Percentiles rank a stretch among this genome's conserved stretches.
phyloP scores from a whole-genome alignment of 2,329 filamentous ascomycete species.

The Cladosporium velox region DNA sequence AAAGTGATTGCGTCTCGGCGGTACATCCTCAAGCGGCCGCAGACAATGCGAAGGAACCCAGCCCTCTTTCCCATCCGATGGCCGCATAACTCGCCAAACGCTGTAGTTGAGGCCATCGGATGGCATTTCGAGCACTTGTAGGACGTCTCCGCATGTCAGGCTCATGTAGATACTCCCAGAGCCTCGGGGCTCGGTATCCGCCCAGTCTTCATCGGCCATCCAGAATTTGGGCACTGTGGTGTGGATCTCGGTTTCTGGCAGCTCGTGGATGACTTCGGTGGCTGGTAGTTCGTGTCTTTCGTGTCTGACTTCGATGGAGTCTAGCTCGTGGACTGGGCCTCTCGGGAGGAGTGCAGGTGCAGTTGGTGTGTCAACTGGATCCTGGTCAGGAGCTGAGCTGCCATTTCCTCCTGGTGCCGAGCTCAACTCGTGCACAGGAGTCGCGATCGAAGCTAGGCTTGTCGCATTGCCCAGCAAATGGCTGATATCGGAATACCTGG shows the following conservation, averaged over 20 bases:
- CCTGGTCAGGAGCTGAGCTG: neutral
- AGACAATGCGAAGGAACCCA: conserved; percentile 10
- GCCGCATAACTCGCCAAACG: conserved; percentile 4
- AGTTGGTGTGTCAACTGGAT: neutral
- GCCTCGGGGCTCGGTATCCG: neutral
- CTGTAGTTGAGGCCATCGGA: neutral
- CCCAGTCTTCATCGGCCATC: conserved; percentile 18
- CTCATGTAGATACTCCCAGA: conserved; percentile 12
- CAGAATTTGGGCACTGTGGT: neutral
- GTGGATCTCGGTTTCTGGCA: neutral
- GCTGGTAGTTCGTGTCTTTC: too few species aligned
- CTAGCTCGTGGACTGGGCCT: neutral
- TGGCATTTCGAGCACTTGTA: conserved; percentile 12
- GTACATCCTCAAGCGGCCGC: conserved; percentile 2
- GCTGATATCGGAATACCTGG: conserved; percentile 9
- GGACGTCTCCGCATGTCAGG: conserved; percentile 1
- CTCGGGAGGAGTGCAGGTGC: neutral
- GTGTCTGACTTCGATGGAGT: neutral
- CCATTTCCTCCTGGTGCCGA: neutral
- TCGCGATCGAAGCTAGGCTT: neutral
- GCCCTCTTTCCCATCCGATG: conserved; percentile 6
- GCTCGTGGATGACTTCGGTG: neutral
- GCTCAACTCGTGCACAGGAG: neutral
- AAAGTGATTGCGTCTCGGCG: neutral
- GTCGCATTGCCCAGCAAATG: conserved; percentile 15